phyloP scores from a whole-genome alignment of 2,329 filamentous ascomycete species.

The Fusarium sp. region DNA sequence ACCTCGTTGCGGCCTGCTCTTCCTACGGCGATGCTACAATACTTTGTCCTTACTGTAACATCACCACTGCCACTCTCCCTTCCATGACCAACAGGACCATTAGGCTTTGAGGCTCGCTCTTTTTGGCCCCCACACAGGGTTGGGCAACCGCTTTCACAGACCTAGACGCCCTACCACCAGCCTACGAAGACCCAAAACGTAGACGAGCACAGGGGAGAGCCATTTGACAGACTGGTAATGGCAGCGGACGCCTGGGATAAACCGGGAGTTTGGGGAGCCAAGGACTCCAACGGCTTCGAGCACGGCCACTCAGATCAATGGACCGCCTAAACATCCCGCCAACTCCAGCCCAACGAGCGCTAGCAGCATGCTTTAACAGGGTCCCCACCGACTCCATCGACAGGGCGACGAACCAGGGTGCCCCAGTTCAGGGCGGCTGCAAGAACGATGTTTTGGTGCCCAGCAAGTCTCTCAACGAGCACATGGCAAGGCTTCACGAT shows the following conservation, averaged over 20 bases:
- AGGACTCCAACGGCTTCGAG: conserved; percentile 24
- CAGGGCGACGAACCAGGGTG: conserved; percentile 40
- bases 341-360: conserved; percentile 41
- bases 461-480: conserved; percentile 24
- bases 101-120: conserved; percentile 31
- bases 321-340: conserved; percentile 36
- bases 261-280: conserved; percentile 32
- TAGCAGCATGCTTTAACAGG: conserved; percentile 34
- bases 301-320: conserved; percentile 23
- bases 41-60: conserved; percentile 20
- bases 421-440: conserved; percentile 39
- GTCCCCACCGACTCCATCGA: conserved; percentile 35
- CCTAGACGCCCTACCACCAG: conserved; percentile 36
- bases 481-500: conserved; percentile 17
- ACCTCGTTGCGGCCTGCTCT: conserved; percentile 16
- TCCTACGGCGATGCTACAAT: conserved; percentile 22
- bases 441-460: conserved; percentile 36
- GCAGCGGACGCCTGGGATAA: conserved; percentile 29
- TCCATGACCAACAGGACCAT: conserved; percentile 32
- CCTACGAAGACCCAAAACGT: conserved; percentile 17
- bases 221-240: conserved; percentile 30
- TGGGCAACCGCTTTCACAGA: conserved; percentile 38
- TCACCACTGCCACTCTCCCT: conserved; percentile 10
- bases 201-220: conserved; percentile 15
- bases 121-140: conserved; percentile 36